phyloP scores from a whole-genome alignment of 1,284 basidiomycete genomes.

The Xanthoconium separans region DNA sequence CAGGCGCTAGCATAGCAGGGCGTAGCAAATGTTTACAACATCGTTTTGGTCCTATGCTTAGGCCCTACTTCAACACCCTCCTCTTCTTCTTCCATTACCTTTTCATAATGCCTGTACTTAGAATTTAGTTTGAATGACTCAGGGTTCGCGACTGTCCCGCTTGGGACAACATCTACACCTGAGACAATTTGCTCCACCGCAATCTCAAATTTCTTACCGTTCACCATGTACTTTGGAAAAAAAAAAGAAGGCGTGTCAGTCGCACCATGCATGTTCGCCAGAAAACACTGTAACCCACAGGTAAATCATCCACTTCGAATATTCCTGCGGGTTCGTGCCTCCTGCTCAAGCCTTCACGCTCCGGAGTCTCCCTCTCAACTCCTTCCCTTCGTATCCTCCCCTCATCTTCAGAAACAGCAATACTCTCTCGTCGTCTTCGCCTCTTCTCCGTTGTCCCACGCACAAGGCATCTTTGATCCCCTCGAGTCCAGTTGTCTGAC shows the following conservation, averaged over 20 bases:
- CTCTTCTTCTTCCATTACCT: constrained; percentile 18
- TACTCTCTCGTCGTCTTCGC: constrained; percentile 81
- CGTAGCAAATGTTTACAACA: constrained; percentile 12
- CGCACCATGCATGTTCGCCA: neutral
- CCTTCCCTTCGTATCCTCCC: constrained; percentile 49
- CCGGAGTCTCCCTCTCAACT: constrained; percentile 38
- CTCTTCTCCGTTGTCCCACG: constrained; percentile 74
- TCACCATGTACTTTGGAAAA: constrained; percentile 58
- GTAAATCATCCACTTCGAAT: constrained; percentile 61
- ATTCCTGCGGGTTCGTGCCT: constrained; percentile 71
- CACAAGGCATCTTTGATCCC: constrained; percentile 75
- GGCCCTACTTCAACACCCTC: constrained; percentile 2
- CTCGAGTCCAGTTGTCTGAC: constrained; percentile 49
- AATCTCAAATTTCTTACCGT: constrained; percentile 74
- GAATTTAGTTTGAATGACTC: constrained; percentile 61
- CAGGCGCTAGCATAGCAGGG: too few species aligned
- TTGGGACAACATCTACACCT: constrained; percentile 56
- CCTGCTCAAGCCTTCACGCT: constrained; percentile 28
- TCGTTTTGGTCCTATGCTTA: constrained; percentile 6
- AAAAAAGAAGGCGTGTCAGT: neutral
- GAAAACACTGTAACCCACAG: constrained; percentile 42
- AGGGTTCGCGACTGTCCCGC: constrained; percentile 70
- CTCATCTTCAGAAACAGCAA: constrained; percentile 82
- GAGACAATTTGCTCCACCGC: constrained; percentile 74
- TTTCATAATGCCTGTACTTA: constrained; percentile 52